Base-by-base conservation (phyloP, 2,329 filamentous ascomycete genomes). In the Colletotrichum eleusines region DNA sequence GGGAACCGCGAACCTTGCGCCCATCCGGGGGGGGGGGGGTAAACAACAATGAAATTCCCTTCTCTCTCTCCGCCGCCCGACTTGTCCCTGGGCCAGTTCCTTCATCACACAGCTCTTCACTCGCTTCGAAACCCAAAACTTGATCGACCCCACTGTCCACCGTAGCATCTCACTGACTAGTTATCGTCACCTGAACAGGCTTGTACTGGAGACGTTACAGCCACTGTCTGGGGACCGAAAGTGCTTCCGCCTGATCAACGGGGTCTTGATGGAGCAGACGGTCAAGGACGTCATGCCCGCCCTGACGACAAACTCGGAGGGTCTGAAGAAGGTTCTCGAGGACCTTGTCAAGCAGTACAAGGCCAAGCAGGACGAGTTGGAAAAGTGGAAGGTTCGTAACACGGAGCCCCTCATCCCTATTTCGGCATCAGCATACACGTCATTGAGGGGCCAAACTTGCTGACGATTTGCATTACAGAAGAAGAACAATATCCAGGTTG, bases 201-300 rank as follows among this genome's bases (percentile, higher is more conserved):
- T 98, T 74, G 96, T 99, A 42, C 89, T 98, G 62, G 95, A 98
- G 79, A 98, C 95, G 4, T 84, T 99, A 73, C 88, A 92, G 71
- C 95, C 95, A 55, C 88, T 98, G 31, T 87, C 93, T 1, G 88
- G 87, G 74, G 92, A 97, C 75, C 93, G 96, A 77, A 99, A 98
- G 85, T 98, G 95, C 84, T 99, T 98, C 84, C 95, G 96, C 76
- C 94, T 99, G 89, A 97, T 99, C 81, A 98, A 99, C 81, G 96
- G 96, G 55, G 95, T 98, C 31, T 85, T 99, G 69, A 94, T 97
- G 64, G 96, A 99, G 85, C 89, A 95, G 76, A 98, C 95, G 20
- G 94, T 99, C 75, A 88, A 94, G 81, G 96, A 98, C 81, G 94
- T 99, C 16, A 87, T 97, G 66, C 96, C 96, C 7, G 93, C 94